phyloP scores from a whole-genome alignment of 495 filamentous ascomycete genomes.

The Astrothelium macrocarpum region DNA sequence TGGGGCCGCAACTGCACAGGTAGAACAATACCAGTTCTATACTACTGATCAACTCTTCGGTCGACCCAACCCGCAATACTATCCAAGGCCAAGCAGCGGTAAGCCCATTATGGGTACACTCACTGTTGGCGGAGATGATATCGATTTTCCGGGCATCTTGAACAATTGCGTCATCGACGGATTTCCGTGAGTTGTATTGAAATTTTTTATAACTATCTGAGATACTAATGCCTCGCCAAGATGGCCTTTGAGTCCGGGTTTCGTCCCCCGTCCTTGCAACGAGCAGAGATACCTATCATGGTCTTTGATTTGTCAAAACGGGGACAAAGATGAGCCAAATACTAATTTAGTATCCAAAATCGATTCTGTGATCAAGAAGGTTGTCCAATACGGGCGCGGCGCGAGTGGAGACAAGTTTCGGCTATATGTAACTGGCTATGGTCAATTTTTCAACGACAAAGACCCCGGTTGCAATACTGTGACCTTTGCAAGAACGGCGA shows the following conservation, averaged over 20 bases:
- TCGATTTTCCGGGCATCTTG: conserved; percentile 3
- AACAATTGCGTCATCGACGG: not conserved
- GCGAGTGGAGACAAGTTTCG: not conserved
- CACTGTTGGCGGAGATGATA: conserved; percentile 1
- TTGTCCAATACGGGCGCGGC: not conserved
- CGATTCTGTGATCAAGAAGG: not conserved
- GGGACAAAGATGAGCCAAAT: not conserved
- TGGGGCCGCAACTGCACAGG: not conserved
- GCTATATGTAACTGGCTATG: conserved; percentile 1
- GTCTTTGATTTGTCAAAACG: conserved; percentile 5
- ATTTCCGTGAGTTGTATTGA: not conserved
- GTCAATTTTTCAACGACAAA: conserved; percentile 1
- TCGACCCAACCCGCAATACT: not conserved
- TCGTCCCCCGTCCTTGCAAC: not conserved
- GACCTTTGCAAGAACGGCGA: conserved; percentile 1
- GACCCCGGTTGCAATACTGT: conserved; percentile 2
- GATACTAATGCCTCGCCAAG: not conserved
- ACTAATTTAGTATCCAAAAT: conserved; percentile 3
- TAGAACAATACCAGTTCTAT: not conserved
- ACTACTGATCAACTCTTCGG: not conserved
- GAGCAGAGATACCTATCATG: conserved; percentile 1
- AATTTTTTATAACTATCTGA: conserved; percentile 1
- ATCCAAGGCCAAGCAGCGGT: conserved; percentile 1
- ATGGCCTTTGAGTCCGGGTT: not conserved
- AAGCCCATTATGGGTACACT: not conserved